These are phyloP conservation scores for Pythium monospermum DNA, from an alignment of 352 stramenopile species.

Conservation along the genomic window DNA sequence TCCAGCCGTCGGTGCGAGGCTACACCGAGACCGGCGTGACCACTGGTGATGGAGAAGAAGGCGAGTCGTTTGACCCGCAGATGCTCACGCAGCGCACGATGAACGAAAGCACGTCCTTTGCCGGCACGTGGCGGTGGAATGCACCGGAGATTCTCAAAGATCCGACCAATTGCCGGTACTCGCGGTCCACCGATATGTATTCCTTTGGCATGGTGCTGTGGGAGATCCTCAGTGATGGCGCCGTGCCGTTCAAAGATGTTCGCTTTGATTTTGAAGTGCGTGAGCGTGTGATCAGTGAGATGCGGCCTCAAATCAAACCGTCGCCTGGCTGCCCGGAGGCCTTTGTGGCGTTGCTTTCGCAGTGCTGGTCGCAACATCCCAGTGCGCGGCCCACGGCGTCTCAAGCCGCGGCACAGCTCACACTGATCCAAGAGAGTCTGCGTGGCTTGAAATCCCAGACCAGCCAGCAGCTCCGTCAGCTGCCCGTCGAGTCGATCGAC, in stretches of 20 bases:
- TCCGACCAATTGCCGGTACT: slow-evolving; percentile 61
- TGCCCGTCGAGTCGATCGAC: slow-evolving; percentile 43
- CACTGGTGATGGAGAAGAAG: neutral
- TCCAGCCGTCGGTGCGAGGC: too few relatives aligned
- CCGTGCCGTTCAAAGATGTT: slow-evolving; percentile 54
- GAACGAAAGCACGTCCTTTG: slow-evolving; percentile 58
- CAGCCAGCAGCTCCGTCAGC: slow-evolving; percentile 6
- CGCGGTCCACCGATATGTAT: slow-evolving; percentile 63
- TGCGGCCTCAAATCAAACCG: slow-evolving; percentile 47
- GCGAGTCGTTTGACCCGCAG: slow-evolving; percentile 4
- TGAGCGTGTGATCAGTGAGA: slow-evolving; percentile 47
- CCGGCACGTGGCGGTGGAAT: slow-evolving; percentile 70
- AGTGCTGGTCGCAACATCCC: slow-evolving; percentile 57
- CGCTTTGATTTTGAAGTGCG: slow-evolving; percentile 70
- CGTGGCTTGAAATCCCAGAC: slow-evolving; percentile 25
- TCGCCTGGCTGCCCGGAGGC: slow-evolving; percentile 40
- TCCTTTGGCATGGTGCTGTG: slow-evolving; percentile 71
- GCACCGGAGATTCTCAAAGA: slow-evolving; percentile 59
- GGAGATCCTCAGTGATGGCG: slow-evolving; percentile 61
- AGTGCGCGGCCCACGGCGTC: slow-evolving; percentile 35
- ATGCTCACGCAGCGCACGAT: slow-evolving; percentile 37
- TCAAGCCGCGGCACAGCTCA: slow-evolving; percentile 45
- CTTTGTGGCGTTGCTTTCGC: slow-evolving; percentile 50
- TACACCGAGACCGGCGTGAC: slow-evolving; percentile 3
- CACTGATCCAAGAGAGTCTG: slow-evolving; percentile 48